A percentile compares a stretch with the other conserved stretches of the same genome.
Evolutionary conservation across 495 filamentous ascomycete genomes (phyloP).

Genomic region (Aspergillus leporis): DNA sequence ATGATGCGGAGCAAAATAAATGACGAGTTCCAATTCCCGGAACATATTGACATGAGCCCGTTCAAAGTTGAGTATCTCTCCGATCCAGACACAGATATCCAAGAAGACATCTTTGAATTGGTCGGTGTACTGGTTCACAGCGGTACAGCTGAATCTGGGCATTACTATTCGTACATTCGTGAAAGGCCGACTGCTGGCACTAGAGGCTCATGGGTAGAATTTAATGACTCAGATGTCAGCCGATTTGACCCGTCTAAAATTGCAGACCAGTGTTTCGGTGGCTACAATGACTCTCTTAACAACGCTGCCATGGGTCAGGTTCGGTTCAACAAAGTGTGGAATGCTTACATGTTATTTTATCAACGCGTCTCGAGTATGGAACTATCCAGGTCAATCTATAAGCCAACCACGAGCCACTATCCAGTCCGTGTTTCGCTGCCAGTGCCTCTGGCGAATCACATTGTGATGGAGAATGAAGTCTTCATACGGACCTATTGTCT

Average conservation of each 20-base stretch:
- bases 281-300: conserved; percentile 54
- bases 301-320: conserved; percentile 39
- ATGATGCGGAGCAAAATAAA: conserved; percentile 92
- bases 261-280: conserved; percentile 78
- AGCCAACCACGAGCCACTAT: conserved; percentile 31
- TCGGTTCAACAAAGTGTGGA: conserved; percentile 68
- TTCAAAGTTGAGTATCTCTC: conserved; percentile 89
- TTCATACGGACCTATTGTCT: conserved; percentile 79
- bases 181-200: conserved; percentile 63
- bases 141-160: conserved; percentile 90
- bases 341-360: conserved; percentile 98
- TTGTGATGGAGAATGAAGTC: conserved; percentile 69
- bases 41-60: conserved; percentile 81
- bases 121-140: conserved; percentile 91
- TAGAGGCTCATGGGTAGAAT: conserved; percentile 75
- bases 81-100: conserved; percentile 51
- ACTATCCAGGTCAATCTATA: conserved; percentile 26
- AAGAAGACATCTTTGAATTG: conserved; percentile 80
- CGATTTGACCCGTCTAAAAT: conserved; percentile 74
- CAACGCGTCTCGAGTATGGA: conserved; percentile 72
- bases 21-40: conserved; percentile 87
- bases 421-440: conserved; percentile 62
- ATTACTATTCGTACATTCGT: conserved; percentile 95
- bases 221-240: conserved; percentile 84
- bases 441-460: conserved; percentile 54